Evolutionary conservation across 1,284 basidiomycete genomes (phyloP).

Genomic region (Polyporus tsugae): DNA sequence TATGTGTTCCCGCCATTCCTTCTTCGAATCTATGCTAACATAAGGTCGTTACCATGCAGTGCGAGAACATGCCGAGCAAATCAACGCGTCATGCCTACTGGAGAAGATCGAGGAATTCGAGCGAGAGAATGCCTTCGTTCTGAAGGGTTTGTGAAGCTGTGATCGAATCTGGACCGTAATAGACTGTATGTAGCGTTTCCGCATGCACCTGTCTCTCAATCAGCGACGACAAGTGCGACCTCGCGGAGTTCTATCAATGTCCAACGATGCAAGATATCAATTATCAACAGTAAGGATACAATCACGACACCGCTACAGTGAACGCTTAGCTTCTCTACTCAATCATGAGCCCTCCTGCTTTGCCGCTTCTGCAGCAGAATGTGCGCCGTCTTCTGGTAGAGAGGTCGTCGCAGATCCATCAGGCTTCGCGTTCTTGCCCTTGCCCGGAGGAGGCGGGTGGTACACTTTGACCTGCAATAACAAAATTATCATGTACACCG

Average conservation of each 20-base stretch:
- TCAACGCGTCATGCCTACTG: conserved; percentile 11
- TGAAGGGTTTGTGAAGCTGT: neutral
- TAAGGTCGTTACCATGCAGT: conserved; percentile 10
- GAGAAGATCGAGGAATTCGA: conserved; percentile 20
- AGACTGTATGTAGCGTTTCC: neutral
- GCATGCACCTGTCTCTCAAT: neutral
- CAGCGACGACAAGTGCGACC: neutral
- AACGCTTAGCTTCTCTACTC: neutral
- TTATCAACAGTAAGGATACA: neutral
- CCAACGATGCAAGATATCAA: neutral
- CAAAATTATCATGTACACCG: neutral
- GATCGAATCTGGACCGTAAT: neutral
- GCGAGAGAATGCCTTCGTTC: conserved; percentile 17
- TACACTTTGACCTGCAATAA: conserved; percentile 61
- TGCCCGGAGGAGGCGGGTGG: conserved; percentile 81
- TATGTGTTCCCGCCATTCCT: conserved; percentile 4
- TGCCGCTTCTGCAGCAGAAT: conserved; percentile 29
- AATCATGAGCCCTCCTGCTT: conserved; percentile 24
- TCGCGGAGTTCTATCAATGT: neutral
- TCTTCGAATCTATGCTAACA: neutral
- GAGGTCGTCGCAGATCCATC: conserved; percentile 12
- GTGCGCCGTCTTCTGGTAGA: conserved; percentile 20
- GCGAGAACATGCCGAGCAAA: conserved; percentile 13
- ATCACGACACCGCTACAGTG: neutral
- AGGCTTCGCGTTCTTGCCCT: conserved; percentile 62